A percentile compares a stretch with the other conserved stretches of the same genome.
Evolutionary conservation across 345 rosid species (phyloP).

Genomic region (Lenwebbia sp.): DNA sequence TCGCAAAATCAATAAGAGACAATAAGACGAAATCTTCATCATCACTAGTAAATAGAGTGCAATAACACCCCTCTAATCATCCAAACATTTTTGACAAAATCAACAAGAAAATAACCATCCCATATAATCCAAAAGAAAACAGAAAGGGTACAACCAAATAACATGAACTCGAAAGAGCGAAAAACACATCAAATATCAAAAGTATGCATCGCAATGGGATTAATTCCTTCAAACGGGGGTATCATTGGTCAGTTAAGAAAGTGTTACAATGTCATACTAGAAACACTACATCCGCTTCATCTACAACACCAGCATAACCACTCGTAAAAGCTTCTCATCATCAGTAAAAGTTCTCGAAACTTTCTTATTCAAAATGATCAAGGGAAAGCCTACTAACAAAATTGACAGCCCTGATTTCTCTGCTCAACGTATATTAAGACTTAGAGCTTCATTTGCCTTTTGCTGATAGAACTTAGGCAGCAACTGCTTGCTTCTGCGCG

Average conservation of each 20-base stretch:
- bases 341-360: neutral
- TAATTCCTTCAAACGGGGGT: neutral
- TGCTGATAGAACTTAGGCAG: conserved; percentile 23
- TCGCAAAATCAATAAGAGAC: neutral
- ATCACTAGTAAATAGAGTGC: neutral
- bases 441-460: neutral
- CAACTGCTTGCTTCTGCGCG: conserved; percentile 46
- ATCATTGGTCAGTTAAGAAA: neutral
- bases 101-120: neutral
- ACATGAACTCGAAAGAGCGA: neutral
- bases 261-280: neutral
- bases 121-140: neutral
- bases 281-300: neutral
- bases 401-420: conserved; percentile 7
- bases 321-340: neutral
- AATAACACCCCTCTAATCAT: neutral
- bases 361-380: neutral
- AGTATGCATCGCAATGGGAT: neutral
- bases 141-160: neutral
- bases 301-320: neutral
- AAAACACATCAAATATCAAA: neutral
- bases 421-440: neutral
- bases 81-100: neutral
- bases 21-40: neutral
- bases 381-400: conserved; percentile 8